A percentile compares a stretch with the other conserved stretches of the same genome.
Conservation (phyloP, 179 eudicot species). For the Nepenthes alata region DNA sequence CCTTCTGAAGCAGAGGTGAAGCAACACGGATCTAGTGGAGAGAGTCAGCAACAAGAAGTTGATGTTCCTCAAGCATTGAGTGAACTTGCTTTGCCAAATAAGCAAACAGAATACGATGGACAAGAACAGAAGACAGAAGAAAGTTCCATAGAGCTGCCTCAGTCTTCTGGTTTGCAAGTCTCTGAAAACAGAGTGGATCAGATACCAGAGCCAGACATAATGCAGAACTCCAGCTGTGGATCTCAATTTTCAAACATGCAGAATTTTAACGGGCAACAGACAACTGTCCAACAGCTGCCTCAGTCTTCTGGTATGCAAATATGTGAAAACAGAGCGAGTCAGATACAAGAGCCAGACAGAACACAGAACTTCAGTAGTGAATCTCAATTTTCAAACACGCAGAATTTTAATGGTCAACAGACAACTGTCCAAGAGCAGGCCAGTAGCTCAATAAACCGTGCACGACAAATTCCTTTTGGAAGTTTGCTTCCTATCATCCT, state of each 20-base stretch:
- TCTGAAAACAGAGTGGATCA: slow-evolving; percentile 27
- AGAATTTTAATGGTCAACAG: slow-evolving; percentile 35
- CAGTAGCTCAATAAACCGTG: slow-evolving; percentile 27
- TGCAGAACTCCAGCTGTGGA: slow-evolving; percentile 21
- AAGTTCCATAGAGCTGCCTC: slow-evolving; percentile 27
- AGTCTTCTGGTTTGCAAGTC: slow-evolving; percentile 26
- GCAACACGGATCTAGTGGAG: slow-evolving; percentile 32
- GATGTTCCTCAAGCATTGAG: slow-evolving; percentile 26
- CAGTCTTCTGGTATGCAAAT: slow-evolving; percentile 30
- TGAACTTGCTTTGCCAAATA: slow-evolving; percentile 24
- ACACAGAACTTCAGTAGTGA: slow-evolving; percentile 21
- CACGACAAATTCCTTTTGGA: slow-evolving; percentile 80
- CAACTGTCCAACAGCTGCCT: slow-evolving; percentile 15
- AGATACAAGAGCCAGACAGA: slow-evolving; percentile 25
- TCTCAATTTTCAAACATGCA: slow-evolving; percentile 35
- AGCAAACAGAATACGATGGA: slow-evolving; percentile 25
- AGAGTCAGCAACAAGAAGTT: slow-evolving; percentile 34
- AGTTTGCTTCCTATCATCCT: slow-evolving; percentile 69
- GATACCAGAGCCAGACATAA: slow-evolving; percentile 24
- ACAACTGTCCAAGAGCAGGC: slow-evolving; percentile 30
- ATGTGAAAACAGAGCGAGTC: slow-evolving; percentile 26
- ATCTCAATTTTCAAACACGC: slow-evolving; percentile 31
- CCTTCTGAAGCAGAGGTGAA: slow-evolving; percentile 35
- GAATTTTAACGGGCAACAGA: slow-evolving; percentile 2
- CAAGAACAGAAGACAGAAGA: slow-evolving; percentile 23